phyloP scores from a whole-genome alignment of 2,329 filamentous ascomycete species.

The Fusarium verrucosum region DNA sequence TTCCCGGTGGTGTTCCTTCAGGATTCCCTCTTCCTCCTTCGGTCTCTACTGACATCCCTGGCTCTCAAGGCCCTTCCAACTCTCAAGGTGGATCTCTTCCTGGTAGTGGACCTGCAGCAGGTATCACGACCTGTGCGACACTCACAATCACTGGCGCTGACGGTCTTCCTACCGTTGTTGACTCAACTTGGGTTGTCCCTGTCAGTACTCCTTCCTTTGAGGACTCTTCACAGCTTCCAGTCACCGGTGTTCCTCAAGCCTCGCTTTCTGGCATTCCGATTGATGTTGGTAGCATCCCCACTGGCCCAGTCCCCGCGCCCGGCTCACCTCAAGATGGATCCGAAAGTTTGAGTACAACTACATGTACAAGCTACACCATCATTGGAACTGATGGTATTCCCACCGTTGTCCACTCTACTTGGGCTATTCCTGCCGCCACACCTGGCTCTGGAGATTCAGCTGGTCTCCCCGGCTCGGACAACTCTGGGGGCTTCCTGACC shows the following conservation, averaged over 20 bases:
- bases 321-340: slow-evolving; percentile 24
- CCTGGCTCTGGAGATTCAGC: slow-evolving; percentile 8
- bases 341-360: slow-evolving; percentile 16
- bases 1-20: slow-evolving; percentile 26
- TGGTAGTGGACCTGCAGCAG: slow-evolving; percentile 7
- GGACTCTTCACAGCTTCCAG: slow-evolving; percentile 26
- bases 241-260: slow-evolving; percentile 13
- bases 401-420: slow-evolving; percentile 36
- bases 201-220: slow-evolving; percentile 17
- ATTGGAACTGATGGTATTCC: slow-evolving; percentile 37
- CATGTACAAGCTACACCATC: slow-evolving; percentile 36
- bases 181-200: slow-evolving; percentile 48
- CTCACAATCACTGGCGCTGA: slow-evolving; percentile 48
- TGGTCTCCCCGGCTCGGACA: slow-evolving; percentile 4
- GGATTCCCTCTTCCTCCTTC: slow-evolving; percentile 28
- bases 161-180: slow-evolving; percentile 48
- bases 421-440: slow-evolving; percentile 21
- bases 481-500: slow-evolving; percentile 8
- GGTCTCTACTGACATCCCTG: slow-evolving; percentile 9
- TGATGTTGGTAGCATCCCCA: slow-evolving; percentile 29
- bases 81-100: slow-evolving; percentile 17
- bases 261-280: slow-evolving; percentile 27
- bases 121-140: slow-evolving; percentile 39
- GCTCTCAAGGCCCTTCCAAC: slow-evolving; percentile 15
- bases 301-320: slow-evolving; percentile 10